Percentiles rank a stretch among this genome's conserved stretches.
phyloP scores from a whole-genome alignment of 2,329 filamentous ascomycete species.

The Trichophyton mentagrophytes region DNA sequence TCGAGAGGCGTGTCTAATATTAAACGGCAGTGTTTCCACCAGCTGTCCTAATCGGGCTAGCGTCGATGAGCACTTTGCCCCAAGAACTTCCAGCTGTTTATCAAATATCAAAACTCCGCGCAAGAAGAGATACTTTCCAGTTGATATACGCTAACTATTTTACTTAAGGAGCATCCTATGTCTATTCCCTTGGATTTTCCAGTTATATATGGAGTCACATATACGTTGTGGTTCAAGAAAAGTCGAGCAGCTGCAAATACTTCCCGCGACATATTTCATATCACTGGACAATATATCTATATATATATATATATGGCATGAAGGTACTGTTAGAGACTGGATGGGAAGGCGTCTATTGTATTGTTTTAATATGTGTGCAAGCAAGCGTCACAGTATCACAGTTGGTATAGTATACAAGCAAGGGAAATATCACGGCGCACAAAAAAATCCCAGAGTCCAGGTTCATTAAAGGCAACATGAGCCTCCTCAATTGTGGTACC shows the following conservation, averaged over 20 bases:
- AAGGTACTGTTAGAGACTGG: neutral
- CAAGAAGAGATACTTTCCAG: neutral
- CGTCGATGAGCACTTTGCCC: constrained; percentile 10
- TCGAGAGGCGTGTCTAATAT: neutral
- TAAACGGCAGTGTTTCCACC: constrained; percentile 19
- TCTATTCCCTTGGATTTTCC: no score
- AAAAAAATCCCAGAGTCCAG: neutral
- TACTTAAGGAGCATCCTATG: no score
- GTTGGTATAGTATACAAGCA: constrained; percentile 2
- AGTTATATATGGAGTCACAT: no score
- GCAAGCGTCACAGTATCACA: neutral
- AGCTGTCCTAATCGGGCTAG: constrained; percentile 22
- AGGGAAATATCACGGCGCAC: neutral
- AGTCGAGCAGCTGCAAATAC: no score
- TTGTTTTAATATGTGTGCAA: constrained; percentile 1
- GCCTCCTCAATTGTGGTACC: neutral
- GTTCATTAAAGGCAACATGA: neutral
- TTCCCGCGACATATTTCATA: no score
- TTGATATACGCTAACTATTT: no score
- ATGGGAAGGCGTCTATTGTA: neutral
- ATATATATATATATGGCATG: neutral
- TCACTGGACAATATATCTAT: neutral
- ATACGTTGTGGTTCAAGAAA: no score
- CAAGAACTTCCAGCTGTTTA: neutral
- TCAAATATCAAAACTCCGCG: neutral